A percentile compares a stretch with the other conserved stretches of the same genome.
These are phyloP conservation scores for Malus hybrid DNA, from an alignment of 331 rosid species.

Conservation along the genomic window DNA sequence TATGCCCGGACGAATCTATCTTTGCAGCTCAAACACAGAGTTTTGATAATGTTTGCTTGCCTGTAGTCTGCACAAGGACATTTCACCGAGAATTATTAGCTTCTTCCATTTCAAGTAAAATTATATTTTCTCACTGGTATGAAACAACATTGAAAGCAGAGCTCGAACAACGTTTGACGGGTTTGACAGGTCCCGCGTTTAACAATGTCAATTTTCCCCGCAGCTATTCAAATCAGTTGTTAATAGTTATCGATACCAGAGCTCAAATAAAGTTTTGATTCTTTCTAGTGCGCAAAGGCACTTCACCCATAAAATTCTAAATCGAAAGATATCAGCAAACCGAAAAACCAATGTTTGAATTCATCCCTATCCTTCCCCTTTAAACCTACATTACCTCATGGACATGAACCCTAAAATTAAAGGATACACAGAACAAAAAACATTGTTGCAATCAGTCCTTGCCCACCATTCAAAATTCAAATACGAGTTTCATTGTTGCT, in stretches of 20 bases:
- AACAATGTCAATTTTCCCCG: neutral
- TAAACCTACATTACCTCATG: neutral
- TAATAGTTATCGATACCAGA: neutral
- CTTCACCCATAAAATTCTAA: neutral
- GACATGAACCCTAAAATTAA: neutral
- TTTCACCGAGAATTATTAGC: no score
- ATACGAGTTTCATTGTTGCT: neutral
- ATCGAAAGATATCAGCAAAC: neutral
- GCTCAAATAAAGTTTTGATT: neutral
- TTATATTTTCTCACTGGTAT: neutral
- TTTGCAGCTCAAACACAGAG: conserved; percentile 20
- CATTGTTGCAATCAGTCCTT: neutral
- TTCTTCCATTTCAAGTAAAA: neutral
- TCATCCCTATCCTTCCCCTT: neutral
- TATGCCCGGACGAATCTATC: conserved; percentile 69
- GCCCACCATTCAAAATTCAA: neutral
- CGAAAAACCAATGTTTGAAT: neutral
- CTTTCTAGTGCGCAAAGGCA: neutral
- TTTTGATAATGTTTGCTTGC: neutral
- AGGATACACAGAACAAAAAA: neutral
- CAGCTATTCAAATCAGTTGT: neutral
- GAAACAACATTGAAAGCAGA: neutral
- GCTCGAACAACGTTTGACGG: neutral
- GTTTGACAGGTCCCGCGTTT: neutral
- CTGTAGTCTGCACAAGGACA: neutral